These are phyloP conservation scores for Flaveria linearis DNA, from an alignment of 129 eudicot species.

Conservation along the genomic window DNA sequence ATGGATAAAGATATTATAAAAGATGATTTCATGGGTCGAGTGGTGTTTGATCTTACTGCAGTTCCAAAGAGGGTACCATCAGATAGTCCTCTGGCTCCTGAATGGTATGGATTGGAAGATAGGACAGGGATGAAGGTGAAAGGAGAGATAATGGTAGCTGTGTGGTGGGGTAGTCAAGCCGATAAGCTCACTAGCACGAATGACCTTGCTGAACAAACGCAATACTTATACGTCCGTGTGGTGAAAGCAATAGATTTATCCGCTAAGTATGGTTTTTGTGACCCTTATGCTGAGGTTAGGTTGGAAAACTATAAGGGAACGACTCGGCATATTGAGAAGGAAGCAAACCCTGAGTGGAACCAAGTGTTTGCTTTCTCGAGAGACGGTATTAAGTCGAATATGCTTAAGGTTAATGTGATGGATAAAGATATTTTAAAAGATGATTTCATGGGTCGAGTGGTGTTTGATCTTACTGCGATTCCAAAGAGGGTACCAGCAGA, in stretches of 20 bases:
- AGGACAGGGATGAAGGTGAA: constrained; percentile 44
- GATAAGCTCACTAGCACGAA: too few relatives aligned
- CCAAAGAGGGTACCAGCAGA: constrained; percentile 63
- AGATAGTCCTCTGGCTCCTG: constrained; percentile 65
- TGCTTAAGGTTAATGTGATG: constrained; percentile 47
- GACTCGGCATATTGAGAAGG: constrained; percentile 53
- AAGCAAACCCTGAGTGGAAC: constrained; percentile 58
- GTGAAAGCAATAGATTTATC: constrained; percentile 62
- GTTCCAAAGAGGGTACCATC: constrained; percentile 61
- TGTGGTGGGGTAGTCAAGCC: constrained; percentile 68
- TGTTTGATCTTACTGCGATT: constrained; percentile 52
- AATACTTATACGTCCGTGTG: constrained; percentile 60
- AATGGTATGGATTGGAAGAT: constrained; percentile 60
- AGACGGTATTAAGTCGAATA: constrained; percentile 48
- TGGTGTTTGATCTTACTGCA: constrained; percentile 49
- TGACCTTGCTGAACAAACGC: constrained; percentile 68
- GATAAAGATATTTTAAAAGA: constrained; percentile 55
- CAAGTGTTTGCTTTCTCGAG: constrained; percentile 64
- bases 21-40: constrained; percentile 62
- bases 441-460: constrained; percentile 56
- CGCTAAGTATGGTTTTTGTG: constrained; percentile 49
- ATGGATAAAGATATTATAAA: constrained; percentile 51
- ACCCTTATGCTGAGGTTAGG: constrained; percentile 55
- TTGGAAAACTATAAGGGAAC: constrained; percentile 62
- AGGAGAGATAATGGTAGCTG: constrained; percentile 61